Evolutionary conservation across 2,329 filamentous ascomycete genomes (phyloP).

Genomic region (Lachnellula suecica): DNA sequence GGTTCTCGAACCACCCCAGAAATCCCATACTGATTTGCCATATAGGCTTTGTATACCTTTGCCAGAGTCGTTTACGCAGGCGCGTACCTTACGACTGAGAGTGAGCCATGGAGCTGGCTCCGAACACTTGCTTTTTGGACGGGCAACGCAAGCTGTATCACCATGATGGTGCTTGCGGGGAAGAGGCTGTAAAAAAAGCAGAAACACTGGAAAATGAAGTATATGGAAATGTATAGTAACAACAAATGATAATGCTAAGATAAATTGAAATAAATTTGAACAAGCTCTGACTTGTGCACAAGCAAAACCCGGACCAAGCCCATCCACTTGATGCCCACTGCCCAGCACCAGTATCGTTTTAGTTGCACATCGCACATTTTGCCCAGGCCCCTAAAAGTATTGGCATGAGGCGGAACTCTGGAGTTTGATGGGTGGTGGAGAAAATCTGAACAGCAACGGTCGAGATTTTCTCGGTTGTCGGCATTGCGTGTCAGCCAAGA

Average conservation of each 20-base stretch:
- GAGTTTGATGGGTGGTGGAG: neutral
- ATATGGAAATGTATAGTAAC: no score
- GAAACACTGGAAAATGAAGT: no score
- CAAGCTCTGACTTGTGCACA: neutral
- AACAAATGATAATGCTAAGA: neutral
- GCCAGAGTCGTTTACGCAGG: conserved; percentile 40
- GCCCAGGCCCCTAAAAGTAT: neutral
- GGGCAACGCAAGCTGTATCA: conserved; percentile 41
- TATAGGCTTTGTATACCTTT: conserved; percentile 40
- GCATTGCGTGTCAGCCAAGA: no score
- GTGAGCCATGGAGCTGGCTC: conserved; percentile 34
- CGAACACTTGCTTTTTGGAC: conserved; percentile 43
- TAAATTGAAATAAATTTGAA: neutral
- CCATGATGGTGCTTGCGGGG: conserved; percentile 34
- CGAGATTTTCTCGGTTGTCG: neutral
- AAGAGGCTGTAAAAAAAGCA: conserved; percentile 27
- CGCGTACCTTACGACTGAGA: conserved; percentile 41
- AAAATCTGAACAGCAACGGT: neutral
- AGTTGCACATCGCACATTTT: neutral
- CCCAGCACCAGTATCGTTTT: neutral
- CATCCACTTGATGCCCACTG: neutral
- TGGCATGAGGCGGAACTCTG: neutral
- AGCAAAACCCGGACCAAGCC: neutral
- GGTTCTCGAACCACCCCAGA: no score
- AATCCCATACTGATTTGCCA: no score